Evolutionary conservation across 192 early-diverging fungal species (phyloP), one percentile per base, ranked within the genome.

Genomic region (Backusella macrospora): DNA sequence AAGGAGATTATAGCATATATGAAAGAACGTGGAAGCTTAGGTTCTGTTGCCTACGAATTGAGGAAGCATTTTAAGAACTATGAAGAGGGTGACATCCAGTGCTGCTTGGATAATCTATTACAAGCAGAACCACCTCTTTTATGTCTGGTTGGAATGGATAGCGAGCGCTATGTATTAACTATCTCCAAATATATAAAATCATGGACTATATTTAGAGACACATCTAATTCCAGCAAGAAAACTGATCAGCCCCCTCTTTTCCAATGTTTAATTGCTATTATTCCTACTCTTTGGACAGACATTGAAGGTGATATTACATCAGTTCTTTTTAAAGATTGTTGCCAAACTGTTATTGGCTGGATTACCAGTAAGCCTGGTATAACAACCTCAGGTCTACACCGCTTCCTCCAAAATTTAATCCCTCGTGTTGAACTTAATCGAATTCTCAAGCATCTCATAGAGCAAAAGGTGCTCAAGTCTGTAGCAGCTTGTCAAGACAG

Each of bases 121-220:
- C 52, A 59, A 23, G 16, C 52, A 26, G 10, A 59, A 4, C 52
- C 52, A 12, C 52, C 52, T 26, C 52, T 59, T 26, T 26, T 59
- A 5, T 59, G 52, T 10, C 18, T 59, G 21, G 52, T 59, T 26
- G 52, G 52, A 59, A 59, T n/a, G 21, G 26, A 59, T 1, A 13
- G 10, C 26, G 52, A 59, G 52, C 52, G 52, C 21, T 59, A 59
- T 12, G 6, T 59, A 13, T 59, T 59, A 12, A 59, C 52, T 13
- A 59, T 59, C 52, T 59, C 52, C 21, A 59, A 26, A 59, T 59
- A 26, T 59, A 13, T 59, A 59, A 12, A 59, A 12, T 59, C 52
- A 26, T 59, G 52, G 52, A 59, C 52, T 23, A 4, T 59, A 21
- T 26, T 59, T 26, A 59, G 23, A 26, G 52, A 59, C 13, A 12